Conservation (phyloP, 805 yeast genomes). For the Wickerhamiella bombiphila region DNA sequence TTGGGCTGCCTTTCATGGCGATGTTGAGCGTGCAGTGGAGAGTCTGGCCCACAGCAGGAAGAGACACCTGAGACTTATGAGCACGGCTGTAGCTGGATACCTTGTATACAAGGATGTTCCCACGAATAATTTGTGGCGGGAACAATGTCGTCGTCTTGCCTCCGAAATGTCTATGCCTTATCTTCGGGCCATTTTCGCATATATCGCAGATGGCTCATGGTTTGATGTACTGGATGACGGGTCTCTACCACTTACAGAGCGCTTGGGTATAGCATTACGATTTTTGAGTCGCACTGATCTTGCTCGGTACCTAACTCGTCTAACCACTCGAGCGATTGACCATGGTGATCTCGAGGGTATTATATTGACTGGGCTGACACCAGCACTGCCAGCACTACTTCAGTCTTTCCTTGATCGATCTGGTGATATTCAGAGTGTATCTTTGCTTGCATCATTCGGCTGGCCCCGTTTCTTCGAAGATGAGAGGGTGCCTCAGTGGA, state of each 20-base stretch:
- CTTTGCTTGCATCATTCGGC: conserved; percentile 64
- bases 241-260: conserved; percentile 72
- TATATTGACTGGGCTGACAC: conserved; percentile 82
- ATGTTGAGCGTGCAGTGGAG: conserved; percentile 63
- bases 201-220: conserved; percentile 89
- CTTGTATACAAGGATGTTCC: conserved; percentile 42
- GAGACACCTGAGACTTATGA: conserved; percentile 60
- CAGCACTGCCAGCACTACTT: conserved; percentile 61
- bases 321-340: conserved; percentile 54
- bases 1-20: conserved; percentile 92
- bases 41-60: conserved; percentile 62
- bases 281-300: conserved; percentile 67
- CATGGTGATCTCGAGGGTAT: conserved; percentile 86
- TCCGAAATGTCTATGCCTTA: conserved; percentile 84
- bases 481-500: conserved; percentile 63
- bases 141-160: conserved; percentile 77
- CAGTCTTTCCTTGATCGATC: conserved; percentile 82
- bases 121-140: conserved; percentile 74
- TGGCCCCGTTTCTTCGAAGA: conserved; percentile 74
- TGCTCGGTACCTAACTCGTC: conserved; percentile 50
- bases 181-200: conserved; percentile 81
- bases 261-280: conserved; percentile 80
- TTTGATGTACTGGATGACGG: conserved; percentile 87
- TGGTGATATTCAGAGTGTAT: conserved; percentile 83
- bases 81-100: conserved; percentile 89